Evolutionary conservation across 805 yeast species (phyloP), one percentile per base, ranked within the genome.

Genomic region (Candida ovalis): DNA sequence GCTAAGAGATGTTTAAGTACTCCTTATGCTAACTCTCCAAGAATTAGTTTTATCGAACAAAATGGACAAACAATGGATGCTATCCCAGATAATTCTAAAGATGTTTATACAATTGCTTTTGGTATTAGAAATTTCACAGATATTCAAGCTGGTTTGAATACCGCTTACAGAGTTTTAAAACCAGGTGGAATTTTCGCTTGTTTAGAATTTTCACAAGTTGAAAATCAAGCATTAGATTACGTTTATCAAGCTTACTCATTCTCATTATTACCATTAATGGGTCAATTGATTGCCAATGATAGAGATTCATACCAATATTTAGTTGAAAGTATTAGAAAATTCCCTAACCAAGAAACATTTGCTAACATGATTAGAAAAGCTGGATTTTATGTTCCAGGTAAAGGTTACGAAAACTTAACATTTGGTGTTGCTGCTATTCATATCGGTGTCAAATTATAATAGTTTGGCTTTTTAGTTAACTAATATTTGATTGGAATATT

Each of bases 181-280:
- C 98, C 98, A 12, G 99, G 99, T 61, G 99, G 99, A 60, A 87
- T 94, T 42, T 94, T 94, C 66, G 97, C 96, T 35, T 91, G 98
- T 69, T 75, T 94, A 50, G 99, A 94, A 67, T 94, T 94, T 63
- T 86, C 96, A 46, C 94, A 91, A 64, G 97, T 94, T 48, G 84
- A 86, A 43, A 88, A 89, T 66, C 83, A 86, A 25, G 62, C 82
- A 9, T 72, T 94, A 45, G 92, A 88, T 64, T 74, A 80, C 51
- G 69, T 82, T 24, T 94, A 94, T 74, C 89, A 86, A 63, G 84
- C 88, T 37, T 94, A 96, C 78, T 88, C 97, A 15, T 87, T 87
- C 66, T 86, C 88, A 48, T 71, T 86, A 43, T 76, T 94, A 56
- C 99, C 99, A 21, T 77, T 92, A 57, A 85, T 95, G 86, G 99